Evolutionary conservation across 345 rosid species (phyloP).

Genomic region (Anastatica hierochuntica): DNA sequence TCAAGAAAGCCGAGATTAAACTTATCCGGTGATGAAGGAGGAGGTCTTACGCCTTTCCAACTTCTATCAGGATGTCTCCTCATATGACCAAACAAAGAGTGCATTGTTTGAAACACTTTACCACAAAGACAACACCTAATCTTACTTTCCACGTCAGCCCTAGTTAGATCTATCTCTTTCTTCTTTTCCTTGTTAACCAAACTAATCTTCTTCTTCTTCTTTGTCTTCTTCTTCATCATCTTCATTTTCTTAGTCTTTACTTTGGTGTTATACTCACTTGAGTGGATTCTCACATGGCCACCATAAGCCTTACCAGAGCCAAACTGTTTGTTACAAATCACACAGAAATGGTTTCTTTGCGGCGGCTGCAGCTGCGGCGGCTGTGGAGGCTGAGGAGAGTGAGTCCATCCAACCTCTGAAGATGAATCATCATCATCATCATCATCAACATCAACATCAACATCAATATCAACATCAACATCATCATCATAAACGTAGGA

Average conservation of each 20-base stretch:
- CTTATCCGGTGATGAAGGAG: conserved; percentile 15
- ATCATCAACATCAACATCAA: too few relatives aligned
- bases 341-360: conserved; percentile 17
- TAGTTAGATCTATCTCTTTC: conserved; percentile 18
- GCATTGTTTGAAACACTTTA: conserved; percentile 31
- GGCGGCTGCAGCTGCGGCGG: background rate
- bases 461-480: too few relatives aligned
- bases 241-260: conserved; percentile 14
- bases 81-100: conserved; percentile 76
- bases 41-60: conserved; percentile 55
- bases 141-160: conserved; percentile 21
- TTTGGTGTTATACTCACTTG: conserved; percentile 16
- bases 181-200: conserved; percentile 9
- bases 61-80: conserved; percentile 63
- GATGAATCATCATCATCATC: too few relatives aligned
- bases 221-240: conserved; percentile 14
- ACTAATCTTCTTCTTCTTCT: conserved; percentile 10
- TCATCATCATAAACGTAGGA: too few relatives aligned
- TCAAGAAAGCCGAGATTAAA: background rate
- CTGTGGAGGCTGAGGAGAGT: background rate
- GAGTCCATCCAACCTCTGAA: too few relatives aligned
- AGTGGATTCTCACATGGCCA: conserved; percentile 37
- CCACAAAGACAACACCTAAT: conserved; percentile 31
- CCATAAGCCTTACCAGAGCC: conserved; percentile 35
- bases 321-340: conserved; percentile 28